phyloP scores from a whole-genome alignment of 768 basidiomycete species.

The Clathrus columnatus region DNA sequence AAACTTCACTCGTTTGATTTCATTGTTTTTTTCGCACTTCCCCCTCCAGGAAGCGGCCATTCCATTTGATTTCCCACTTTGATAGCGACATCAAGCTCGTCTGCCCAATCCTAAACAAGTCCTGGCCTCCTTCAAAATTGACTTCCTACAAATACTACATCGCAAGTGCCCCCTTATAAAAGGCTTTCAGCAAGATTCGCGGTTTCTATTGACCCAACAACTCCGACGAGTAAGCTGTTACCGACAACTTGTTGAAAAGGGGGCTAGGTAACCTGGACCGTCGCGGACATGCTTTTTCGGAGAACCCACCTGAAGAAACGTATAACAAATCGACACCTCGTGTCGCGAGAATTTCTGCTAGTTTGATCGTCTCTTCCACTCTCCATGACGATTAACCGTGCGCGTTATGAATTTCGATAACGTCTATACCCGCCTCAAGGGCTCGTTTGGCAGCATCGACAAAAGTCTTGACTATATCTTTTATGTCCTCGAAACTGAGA shows the following conservation, averaged over 20 bases:
- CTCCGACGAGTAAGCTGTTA: constrained; percentile 37
- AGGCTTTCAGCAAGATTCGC: constrained; percentile 50
- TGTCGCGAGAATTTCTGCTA: constrained; percentile 49
- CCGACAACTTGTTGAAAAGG: constrained; percentile 42
- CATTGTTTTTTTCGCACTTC: constrained; percentile 1
- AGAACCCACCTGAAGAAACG: constrained; percentile 57
- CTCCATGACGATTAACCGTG: constrained; percentile 67
- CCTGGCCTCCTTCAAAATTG: constrained; percentile 57
- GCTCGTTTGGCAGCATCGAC: constrained; percentile 42
- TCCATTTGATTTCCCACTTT: constrained; percentile 44
- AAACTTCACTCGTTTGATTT: too few relatives aligned
- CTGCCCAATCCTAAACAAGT: constrained; percentile 40
- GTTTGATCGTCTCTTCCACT: constrained; percentile 53
- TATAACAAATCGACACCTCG: constrained; percentile 73
- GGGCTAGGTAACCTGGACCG: constrained; percentile 44
- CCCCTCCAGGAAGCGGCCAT: constrained; percentile 42
- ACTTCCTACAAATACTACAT: constrained; percentile 46
- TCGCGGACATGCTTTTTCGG: constrained; percentile 26
- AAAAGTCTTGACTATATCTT: constrained; percentile 47
- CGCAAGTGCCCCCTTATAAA: constrained; percentile 48
- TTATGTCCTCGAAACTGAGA: constrained; percentile 48
- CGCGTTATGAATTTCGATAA: constrained; percentile 53
- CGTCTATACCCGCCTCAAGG: constrained; percentile 51
- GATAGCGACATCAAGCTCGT: constrained; percentile 43
- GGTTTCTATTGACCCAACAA: constrained; percentile 49